These are phyloP conservation scores for Vickermania ingenoplastis DNA, from an alignment of 208 protist species.

Conservation along the genomic window DNA sequence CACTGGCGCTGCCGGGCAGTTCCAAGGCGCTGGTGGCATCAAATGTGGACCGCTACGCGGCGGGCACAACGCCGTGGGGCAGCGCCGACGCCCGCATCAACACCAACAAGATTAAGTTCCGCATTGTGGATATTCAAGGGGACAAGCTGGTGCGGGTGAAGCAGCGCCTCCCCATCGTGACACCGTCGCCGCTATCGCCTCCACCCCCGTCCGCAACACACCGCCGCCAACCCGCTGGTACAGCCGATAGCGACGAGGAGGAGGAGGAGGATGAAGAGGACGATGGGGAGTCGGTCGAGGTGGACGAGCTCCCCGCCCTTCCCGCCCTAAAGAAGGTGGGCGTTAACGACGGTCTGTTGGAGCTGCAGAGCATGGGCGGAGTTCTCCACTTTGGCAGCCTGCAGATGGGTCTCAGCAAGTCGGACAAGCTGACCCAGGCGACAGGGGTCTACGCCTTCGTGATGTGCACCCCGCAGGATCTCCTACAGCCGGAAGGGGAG, in stretches of 20 bases:
- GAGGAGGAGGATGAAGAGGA: neutral
- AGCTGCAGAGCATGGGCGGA: slow-evolving; percentile 72
- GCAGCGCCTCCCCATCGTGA: neutral
- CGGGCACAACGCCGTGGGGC: slow-evolving; percentile 53
- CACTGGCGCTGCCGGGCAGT: slow-evolving; percentile 34
- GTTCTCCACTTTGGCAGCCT: slow-evolving; percentile 51
- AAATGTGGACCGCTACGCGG: slow-evolving; percentile 73
- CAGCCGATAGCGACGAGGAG: neutral
- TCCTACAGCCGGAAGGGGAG: slow-evolving; percentile 14
- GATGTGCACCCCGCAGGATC: slow-evolving; percentile 62
- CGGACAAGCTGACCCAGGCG: slow-evolving; percentile 50
- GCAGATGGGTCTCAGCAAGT: slow-evolving; percentile 30
- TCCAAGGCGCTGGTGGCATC: slow-evolving; percentile 61
- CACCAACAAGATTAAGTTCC: slow-evolving; percentile 22
- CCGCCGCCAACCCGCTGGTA: neutral
- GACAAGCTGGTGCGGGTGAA: slow-evolving; percentile 4
- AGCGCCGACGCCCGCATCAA: slow-evolving; percentile 1
- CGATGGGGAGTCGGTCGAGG: neutral
- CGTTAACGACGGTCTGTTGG: slow-evolving; percentile 70
- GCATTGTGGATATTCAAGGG: slow-evolving; percentile 20
- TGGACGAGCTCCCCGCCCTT: neutral
- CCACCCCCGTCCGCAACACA: neutral
- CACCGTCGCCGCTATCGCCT: neutral
- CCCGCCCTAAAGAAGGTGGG: slow-evolving; percentile 26
- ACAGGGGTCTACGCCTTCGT: slow-evolving; percentile 65